These are phyloP conservation scores for Mrakia blollopis DNA, from an alignment of 768 basidiomycete species.

Conservation along the genomic window DNA sequence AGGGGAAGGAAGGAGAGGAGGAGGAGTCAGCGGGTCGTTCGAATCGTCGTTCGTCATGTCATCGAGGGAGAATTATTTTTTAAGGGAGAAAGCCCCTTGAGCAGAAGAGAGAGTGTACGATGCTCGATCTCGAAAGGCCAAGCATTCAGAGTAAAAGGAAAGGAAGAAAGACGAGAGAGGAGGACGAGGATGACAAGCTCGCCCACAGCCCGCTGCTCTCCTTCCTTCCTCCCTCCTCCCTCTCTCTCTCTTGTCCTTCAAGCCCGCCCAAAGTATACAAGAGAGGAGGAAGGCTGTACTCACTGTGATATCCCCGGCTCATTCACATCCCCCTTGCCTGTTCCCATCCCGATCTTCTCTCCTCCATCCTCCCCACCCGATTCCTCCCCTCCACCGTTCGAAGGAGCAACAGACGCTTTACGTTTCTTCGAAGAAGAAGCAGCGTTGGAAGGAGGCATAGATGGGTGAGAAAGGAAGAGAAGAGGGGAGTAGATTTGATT, in stretches of 20 bases:
- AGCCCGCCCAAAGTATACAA: background rate
- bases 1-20: background rate
- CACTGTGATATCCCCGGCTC: conserved; percentile 30
- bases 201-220: background rate
- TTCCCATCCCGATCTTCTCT: conserved; percentile 23
- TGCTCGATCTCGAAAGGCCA: background rate
- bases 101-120: background rate
- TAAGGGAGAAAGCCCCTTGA: background rate
- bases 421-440: background rate
- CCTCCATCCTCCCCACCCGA: background rate
- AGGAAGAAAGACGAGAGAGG: background rate
- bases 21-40: background rate
- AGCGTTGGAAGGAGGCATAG: background rate
- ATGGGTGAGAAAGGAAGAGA: background rate
- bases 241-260: background rate
- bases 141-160: background rate
- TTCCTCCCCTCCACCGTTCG: background rate
- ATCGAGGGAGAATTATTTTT: background rate
- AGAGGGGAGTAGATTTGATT: background rate
- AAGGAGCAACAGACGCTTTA: background rate
- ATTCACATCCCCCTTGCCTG: conserved; percentile 29
- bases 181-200: background rate
- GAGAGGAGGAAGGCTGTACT: background rate
- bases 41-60: too few relatives aligned
- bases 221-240: background rate